Conservation (phyloP, 208 protist genomes). For the Crithidia brevicula region DNA sequence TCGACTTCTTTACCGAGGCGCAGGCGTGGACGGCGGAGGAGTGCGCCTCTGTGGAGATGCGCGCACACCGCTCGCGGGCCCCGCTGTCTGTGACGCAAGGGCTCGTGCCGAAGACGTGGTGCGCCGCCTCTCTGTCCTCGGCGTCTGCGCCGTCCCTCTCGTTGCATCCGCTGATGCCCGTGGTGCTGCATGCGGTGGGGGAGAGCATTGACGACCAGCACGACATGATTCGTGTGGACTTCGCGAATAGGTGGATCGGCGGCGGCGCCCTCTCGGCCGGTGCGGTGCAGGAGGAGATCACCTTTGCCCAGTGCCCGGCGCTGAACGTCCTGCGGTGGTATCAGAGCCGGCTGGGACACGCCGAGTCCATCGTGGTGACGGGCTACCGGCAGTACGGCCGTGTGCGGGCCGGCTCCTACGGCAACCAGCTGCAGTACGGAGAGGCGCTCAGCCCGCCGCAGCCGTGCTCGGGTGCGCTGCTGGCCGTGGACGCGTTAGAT, state of each 20-base stretch:
- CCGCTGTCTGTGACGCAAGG: neutral
- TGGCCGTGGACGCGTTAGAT: slow-evolving; percentile 40
- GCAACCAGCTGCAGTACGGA: slow-evolving; percentile 32
- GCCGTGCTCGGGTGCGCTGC: slow-evolving; percentile 21
- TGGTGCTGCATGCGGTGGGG: slow-evolving; percentile 20
- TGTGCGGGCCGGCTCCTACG: slow-evolving; percentile 47
- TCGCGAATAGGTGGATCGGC: slow-evolving; percentile 74
- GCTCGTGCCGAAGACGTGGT: neutral
- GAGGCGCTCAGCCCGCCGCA: slow-evolving; percentile 2
- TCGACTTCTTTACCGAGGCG: slow-evolving; percentile 27
- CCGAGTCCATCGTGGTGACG: slow-evolving; percentile 51
- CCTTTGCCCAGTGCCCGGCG: slow-evolving; percentile 64
- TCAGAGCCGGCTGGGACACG: slow-evolving; percentile 36
- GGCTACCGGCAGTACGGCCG: slow-evolving; percentile 35
- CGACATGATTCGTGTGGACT: slow-evolving; percentile 49
- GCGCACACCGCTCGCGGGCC: neutral
- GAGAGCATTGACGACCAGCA: slow-evolving; percentile 57
- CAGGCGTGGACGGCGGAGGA: neutral
- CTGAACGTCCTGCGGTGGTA: slow-evolving; percentile 48
- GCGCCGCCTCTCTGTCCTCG: neutral
- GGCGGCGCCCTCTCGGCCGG: slow-evolving; percentile 61
- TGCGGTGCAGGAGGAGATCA: slow-evolving; percentile 83
- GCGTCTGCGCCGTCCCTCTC: neutral
- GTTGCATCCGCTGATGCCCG: neutral
- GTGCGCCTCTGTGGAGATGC: neutral